phyloP scores from a whole-genome alignment of 139 green algal species.

The Haematococcus lacustris region DNA sequence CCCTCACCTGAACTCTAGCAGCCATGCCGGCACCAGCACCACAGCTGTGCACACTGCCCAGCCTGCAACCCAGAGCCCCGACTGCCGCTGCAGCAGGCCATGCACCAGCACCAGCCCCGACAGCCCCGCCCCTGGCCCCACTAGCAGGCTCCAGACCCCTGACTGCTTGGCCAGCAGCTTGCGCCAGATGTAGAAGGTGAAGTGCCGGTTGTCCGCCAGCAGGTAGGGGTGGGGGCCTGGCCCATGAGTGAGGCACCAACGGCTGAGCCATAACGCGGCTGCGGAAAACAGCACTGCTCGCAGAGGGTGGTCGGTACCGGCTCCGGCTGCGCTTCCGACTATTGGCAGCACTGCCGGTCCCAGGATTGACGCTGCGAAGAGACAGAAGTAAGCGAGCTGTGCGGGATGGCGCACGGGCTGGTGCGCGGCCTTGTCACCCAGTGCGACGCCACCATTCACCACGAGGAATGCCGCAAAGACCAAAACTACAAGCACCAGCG shows the following conservation, averaged over 20 bases:
- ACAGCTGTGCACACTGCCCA: slow-evolving; percentile 25
- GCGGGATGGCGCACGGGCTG: slow-evolving; percentile 51
- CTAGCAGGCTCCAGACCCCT: slow-evolving; percentile 29
- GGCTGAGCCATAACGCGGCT: slow-evolving; percentile 19
- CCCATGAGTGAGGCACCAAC: no score
- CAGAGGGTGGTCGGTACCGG: no score
- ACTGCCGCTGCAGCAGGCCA: slow-evolving; percentile 12
- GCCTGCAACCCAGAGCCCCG: slow-evolving; percentile 28
- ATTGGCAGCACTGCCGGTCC: no score
- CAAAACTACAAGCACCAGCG: slow-evolving; percentile 37
- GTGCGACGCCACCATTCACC: slow-evolving; percentile 75
- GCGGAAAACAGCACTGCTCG: slow-evolving; percentile 40
- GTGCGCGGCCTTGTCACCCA: slow-evolving; percentile 77
- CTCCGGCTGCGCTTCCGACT: no score
- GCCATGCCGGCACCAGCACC: slow-evolving; percentile 67
- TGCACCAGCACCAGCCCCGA: slow-evolving; percentile 22
- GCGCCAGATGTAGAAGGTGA: slow-evolving; percentile 90
- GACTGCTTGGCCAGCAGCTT: slow-evolving; percentile 12
- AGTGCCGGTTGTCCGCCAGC: slow-evolving; percentile 92
- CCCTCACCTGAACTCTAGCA: slow-evolving; percentile 76
- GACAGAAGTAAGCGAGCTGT: slow-evolving; percentile 76
- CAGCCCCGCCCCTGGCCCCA: slow-evolving; percentile 41
- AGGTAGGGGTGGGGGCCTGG: slow-evolving; percentile 74
- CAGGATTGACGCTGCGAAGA: slow-evolving; percentile 48
- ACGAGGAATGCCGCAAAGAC: slow-evolving; percentile 73